Base-by-base conservation (phyloP, 2,329 filamentous ascomycete genomes). In the Neonectria magnoliae region DNA sequence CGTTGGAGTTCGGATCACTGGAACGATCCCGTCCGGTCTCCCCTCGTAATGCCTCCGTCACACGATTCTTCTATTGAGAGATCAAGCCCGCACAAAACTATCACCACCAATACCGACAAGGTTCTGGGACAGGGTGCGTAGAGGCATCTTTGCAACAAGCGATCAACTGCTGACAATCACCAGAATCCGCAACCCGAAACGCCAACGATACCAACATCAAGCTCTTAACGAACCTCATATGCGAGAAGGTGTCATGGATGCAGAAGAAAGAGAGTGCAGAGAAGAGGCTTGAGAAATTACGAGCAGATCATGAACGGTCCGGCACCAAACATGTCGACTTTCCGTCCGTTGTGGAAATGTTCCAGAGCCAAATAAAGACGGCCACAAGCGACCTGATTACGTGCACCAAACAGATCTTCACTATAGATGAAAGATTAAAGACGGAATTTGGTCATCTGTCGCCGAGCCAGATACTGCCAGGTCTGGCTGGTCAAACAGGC, bases 321-420 rank as follows among this genome's bases (percentile, higher is more conserved):
- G 52, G 51, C 4, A 53, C 65, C 1, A 68, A 53, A 59, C 66
- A 65, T 33, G 13, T 58, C 11, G 76, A 78, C 31, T 75, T 72
- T 22, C 22, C 59, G 8, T 72, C 69, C 8, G 61, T 69, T 10
- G 41, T 58, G 7, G 66, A 74, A 0, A 29, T 75, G 6, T 53
- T 74, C 18, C 59, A 55, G 7, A 45, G 52, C 11, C 66, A 75
- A 27, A 54, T 68, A 27, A 66, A 66, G 4, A 50, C 18, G 10
- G 61, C 57, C 16, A 62, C 70, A 29, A 55, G 25, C 25, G 64
- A 68, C 5, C 51, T 47, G 42, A 14, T n/a, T 9, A 62, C 36
- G 14, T 55, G 58, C 14, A 48, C 55, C n/a, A 57, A 64, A 25
- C 53, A 58, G 27, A 54, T 69, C 25, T 56, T 53, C 3, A 47